Evolutionary conservation across 2,329 filamentous ascomycete genomes (phyloP).

Genomic region (Colletotrichum sp.): DNA sequence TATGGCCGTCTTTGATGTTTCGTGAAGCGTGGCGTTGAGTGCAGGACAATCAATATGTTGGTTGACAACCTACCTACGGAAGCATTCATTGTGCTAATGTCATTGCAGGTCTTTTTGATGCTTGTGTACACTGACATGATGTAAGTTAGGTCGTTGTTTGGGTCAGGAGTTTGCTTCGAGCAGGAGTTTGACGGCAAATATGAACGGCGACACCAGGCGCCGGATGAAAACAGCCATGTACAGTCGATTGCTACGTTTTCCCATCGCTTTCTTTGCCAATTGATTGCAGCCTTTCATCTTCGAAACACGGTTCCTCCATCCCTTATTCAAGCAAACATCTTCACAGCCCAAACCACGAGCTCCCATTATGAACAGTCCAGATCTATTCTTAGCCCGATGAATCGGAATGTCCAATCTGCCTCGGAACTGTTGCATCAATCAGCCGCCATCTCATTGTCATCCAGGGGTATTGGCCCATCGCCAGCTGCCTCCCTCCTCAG

Average conservation of each 20-base stretch:
- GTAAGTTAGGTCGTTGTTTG: not conserved
- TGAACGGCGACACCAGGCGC: conserved; percentile 3
- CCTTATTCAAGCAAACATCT: not conserved
- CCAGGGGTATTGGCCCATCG: not conserved
- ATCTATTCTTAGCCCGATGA: not conserved
- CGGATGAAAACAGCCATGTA: conserved; percentile 1
- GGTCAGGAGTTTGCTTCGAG: not conserved
- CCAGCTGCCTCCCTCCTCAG: not conserved
- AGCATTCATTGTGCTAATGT: not conserved
- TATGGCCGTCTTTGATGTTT: not conserved
- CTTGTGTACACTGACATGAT: not conserved
- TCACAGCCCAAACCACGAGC: not conserved
- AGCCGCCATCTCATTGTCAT: conserved; percentile 9
- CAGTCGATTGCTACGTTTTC: not conserved
- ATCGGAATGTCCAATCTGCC: not conserved
- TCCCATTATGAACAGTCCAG: not conserved
- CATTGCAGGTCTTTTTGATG: not conserved
- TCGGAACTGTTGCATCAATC: not conserved
- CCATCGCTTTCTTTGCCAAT: not conserved
- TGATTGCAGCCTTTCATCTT: not conserved
- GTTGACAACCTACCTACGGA: not conserved
- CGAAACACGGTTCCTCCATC: not conserved
- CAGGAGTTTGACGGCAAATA: not conserved
- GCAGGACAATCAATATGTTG: not conserved
- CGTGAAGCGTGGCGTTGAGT: not conserved